Conservation (phyloP, 2,329 filamentous ascomycete genomes). For the Colletotrichum cuscutae region DNA sequence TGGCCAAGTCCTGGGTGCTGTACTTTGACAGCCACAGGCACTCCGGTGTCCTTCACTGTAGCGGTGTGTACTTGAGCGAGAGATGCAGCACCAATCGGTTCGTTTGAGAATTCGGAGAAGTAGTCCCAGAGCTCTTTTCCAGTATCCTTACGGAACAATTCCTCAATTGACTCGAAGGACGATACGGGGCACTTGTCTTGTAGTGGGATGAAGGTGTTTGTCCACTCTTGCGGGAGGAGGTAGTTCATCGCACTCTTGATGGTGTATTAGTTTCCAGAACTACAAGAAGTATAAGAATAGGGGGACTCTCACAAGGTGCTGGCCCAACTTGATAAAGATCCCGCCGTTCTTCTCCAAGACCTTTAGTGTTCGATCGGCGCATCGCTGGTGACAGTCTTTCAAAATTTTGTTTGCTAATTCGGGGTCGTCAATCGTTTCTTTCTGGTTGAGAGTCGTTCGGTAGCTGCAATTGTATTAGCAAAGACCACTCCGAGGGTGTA, state of each 20-base stretch:
- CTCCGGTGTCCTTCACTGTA: constrained; percentile 81
- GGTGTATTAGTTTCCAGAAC: constrained; percentile 35
- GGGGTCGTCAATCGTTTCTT: constrained; percentile 69
- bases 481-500: constrained; percentile 36
- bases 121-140: constrained; percentile 81
- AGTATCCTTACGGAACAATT: constrained; percentile 88
- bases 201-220: constrained; percentile 91
- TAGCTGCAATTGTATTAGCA: constrained; percentile 69
- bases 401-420: constrained; percentile 75
- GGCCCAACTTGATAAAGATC: constrained; percentile 97
- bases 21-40: constrained; percentile 94
- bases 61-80: constrained; percentile 95
- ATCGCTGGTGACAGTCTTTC: constrained; percentile 89
- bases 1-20: constrained; percentile 91
- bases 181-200: constrained; percentile 97
- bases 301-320: constrained; percentile 75
- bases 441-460: constrained; percentile 80
- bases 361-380: constrained; percentile 85
- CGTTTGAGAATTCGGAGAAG: constrained; percentile 84
- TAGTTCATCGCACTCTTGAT: constrained; percentile 92
- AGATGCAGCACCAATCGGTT: constrained; percentile 91
- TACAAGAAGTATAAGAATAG: too few relatives aligned
- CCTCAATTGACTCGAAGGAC: constrained; percentile 84
- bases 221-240: constrained; percentile 91
- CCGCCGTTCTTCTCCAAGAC: constrained; percentile 96